Conservation (phyloP, 106 monocot genomes). For the Dactylorhiza incarnata region DNA sequence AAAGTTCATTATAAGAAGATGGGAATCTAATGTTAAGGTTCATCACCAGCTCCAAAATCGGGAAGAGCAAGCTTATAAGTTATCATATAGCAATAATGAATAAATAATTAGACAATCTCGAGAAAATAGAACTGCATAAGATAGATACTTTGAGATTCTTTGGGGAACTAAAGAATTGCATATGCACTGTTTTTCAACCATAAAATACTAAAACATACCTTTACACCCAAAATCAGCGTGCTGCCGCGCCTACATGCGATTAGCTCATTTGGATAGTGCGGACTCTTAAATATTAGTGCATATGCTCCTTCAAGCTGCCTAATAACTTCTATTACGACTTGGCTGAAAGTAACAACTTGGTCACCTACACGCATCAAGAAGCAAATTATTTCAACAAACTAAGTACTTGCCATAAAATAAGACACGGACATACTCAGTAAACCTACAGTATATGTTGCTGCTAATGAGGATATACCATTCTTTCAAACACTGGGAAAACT, state of each 20-base stretch:
- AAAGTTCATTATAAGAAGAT: too few species aligned
- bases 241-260: conserved; percentile 94
- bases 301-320: conserved; percentile 98
- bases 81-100: too few species aligned
- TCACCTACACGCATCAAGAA: conserved; percentile 33
- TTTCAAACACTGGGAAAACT: too few species aligned
- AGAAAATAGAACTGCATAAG: too few species aligned
- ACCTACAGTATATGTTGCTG: too few species aligned
- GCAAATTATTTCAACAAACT: background rate
- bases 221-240: conserved; percentile 74
- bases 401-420: background rate
- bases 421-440: background rate
- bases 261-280: conserved; percentile 94
- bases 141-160: too few species aligned
- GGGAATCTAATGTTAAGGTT: too few species aligned
- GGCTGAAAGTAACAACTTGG: conserved; percentile 75
- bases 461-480: too few species aligned
- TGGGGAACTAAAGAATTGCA: too few species aligned
- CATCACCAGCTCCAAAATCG: too few species aligned
- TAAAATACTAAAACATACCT: conserved; percentile 37
- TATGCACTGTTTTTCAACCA: background rate
- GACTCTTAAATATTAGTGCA: conserved; percentile 94
- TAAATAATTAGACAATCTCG: too few species aligned
- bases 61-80: too few species aligned
- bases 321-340: conserved; percentile 95